These are phyloP conservation scores for Globisporangium paddicum DNA, from an alignment of 352 stramenopile species.

Conservation along the genomic window DNA sequence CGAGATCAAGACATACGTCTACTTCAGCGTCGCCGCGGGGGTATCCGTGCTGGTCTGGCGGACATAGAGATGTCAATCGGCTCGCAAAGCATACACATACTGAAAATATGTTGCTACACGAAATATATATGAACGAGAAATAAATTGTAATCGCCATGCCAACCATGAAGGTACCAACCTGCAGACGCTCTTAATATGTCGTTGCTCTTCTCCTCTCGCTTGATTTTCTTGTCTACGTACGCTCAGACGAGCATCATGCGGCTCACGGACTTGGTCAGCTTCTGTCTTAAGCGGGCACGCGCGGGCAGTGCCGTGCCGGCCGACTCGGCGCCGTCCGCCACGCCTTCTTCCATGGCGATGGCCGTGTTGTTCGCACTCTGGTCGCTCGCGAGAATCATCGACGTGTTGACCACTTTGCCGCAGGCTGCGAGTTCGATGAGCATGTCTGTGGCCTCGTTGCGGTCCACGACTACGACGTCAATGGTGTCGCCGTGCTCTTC, in stretches of 20 bases:
- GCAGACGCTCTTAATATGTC: background rate
- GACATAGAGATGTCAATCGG: conserved; percentile 27
- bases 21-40: conserved; percentile 90
- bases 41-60: conserved; percentile 92
- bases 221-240: background rate
- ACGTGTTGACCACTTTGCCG: conserved; percentile 57
- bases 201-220: background rate
- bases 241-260: conserved; percentile 46
- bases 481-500: conserved; percentile 60
- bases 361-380: conserved; percentile 21
- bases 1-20: conserved; percentile 96
- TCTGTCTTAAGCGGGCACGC: conserved; percentile 26
- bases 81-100: background rate
- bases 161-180: background rate
- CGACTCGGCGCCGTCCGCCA: conserved; percentile 1
- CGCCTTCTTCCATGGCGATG: conserved; percentile 33
- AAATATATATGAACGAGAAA: conserved; percentile 6
- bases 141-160: background rate
- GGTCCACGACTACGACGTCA: conserved; percentile 58
- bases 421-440: conserved; percentile 57
- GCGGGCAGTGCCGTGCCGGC: conserved; percentile 14
- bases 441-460: conserved; percentile 58
- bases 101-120: background rate
- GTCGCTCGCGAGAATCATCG: conserved; percentile 33
- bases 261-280: conserved; percentile 36